Conservation (phyloP, 768 basidiomycete species). For the Hysterangium stoloniferum region DNA sequence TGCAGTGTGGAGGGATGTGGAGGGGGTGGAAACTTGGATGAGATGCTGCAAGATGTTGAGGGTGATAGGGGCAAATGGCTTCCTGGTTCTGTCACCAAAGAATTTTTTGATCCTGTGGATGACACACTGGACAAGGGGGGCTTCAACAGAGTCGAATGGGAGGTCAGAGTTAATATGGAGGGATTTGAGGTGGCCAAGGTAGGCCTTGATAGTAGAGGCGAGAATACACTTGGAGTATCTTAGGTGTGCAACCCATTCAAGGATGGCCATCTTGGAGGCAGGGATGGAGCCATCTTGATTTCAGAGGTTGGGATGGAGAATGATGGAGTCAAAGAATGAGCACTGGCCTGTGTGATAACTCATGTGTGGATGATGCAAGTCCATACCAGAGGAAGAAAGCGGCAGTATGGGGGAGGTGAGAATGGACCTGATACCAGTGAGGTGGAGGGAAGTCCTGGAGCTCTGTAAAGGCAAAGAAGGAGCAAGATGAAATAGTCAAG, state of each 20-base stretch:
- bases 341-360: conserved; percentile 26
- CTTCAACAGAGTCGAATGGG: too few relatives aligned
- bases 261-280: conserved; percentile 6
- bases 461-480: conserved; percentile 20
- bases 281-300: conserved; percentile 8
- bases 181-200: too few relatives aligned
- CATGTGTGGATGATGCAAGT: conserved; percentile 23
- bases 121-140: too few relatives aligned
- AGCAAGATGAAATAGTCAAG: conserved; percentile 19
- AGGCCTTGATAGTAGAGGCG: too few relatives aligned
- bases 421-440: conserved; percentile 16
- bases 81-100: too few relatives aligned
- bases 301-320: conserved; percentile 15
- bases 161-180: too few relatives aligned
- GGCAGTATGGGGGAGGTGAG: conserved; percentile 6
- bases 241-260: conserved; percentile 21
- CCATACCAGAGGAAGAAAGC: conserved; percentile 24
- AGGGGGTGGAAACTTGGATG: too few relatives aligned
- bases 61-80: too few relatives aligned
- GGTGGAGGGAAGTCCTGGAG: conserved; percentile 16
- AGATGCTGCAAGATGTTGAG: too few relatives aligned
- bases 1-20: too few relatives aligned
- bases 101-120: too few relatives aligned
- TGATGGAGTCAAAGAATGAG: conserved; percentile 19
- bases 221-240: too few relatives aligned